Evolutionary conservation across 2,329 filamentous ascomycete species (phyloP), one percentile per base, ranked within the genome.

Genomic region (Xylaria sp.): DNA sequence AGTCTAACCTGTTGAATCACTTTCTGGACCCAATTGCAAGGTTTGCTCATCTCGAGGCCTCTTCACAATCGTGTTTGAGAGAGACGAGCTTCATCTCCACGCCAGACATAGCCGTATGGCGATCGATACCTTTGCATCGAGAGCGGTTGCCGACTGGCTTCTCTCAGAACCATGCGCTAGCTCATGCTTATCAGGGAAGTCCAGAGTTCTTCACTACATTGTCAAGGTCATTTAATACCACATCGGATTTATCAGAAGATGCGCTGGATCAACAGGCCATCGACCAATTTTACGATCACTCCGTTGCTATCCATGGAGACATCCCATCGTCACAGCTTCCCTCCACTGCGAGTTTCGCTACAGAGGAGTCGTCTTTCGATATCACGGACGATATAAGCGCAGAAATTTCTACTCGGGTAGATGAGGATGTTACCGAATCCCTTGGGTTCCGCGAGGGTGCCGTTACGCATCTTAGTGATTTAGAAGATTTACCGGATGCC

Each of bases 221-320:
- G 2, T 80, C 82, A 34, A 73, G 83, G 13, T 83, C 83, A 6
- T 73, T 79, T 39, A 74, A 76, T 10, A 70, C 73, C 12, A 50
- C 65, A n/a, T 74, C 73, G 9, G 70, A 69, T 32, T 70, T 75
- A 0, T 69, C 74, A 25, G 72, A 76, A 20, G 79, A 81, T 57
- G 82, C 83, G 9, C 78, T 77, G 2, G 78, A 70, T 59, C 72
- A 79, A 34, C 77, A 82, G 20, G 71, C 84, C 0, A 79, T 90
- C 3, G 86, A 88, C 3, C 86, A 90, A 66, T 97, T 96, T 78
- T 92, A 93, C 74, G 88, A 96, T 72, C 89, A 95, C 75, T 96
- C 93, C 0, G 86, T 97, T 58, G 87, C 89, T 1, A 82, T 91
- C 15, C 89, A 97, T 77, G 86, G 92, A 71, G 87, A 89, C 15